Percentiles rank a stretch among this genome's conserved stretches.
phyloP scores from a whole-genome alignment of 208 protist genomes.

The Porcisia hertigi region DNA sequence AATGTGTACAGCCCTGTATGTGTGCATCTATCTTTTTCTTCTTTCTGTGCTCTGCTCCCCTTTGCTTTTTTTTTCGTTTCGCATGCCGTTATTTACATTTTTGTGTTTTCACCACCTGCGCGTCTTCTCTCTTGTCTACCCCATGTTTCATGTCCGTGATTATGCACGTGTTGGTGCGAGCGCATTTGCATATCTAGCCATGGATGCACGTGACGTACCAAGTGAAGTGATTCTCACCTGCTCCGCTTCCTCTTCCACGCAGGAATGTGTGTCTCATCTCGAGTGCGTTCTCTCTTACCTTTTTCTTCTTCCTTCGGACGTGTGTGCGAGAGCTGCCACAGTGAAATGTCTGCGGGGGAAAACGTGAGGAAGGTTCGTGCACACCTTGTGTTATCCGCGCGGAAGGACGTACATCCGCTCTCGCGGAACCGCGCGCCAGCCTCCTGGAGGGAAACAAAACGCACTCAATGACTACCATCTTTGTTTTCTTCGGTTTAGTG shows the following conservation, averaged over 20 bases:
- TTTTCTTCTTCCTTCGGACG: neutral
- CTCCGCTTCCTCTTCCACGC: neutral
- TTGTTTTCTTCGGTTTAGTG: no score
- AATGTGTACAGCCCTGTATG: neutral
- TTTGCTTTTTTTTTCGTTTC: neutral
- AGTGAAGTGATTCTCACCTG: neutral
- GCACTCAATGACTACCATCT: no score
- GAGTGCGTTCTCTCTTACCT: neutral
- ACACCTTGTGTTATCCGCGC: neutral
- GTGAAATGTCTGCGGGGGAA: neutral
- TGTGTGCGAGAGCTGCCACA: neutral
- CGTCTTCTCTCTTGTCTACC: neutral
- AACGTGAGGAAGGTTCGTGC: neutral
- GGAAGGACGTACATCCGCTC: neutral
- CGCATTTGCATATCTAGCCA: neutral
- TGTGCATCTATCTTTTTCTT: neutral
- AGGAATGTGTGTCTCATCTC: neutral
- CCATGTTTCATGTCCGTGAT: neutral
- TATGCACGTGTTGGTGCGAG: neutral
- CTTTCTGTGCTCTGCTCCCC: neutral
- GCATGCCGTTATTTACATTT: no score
- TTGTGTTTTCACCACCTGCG: neutral
- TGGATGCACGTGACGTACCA: neutral
- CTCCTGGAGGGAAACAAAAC: no score
- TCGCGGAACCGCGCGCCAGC: neutral